A percentile compares a stretch with the other conserved stretches of the same genome.
These are phyloP conservation scores for Boletus insuetus DNA, from an alignment of 768 basidiomycete genomes.

Conservation along the genomic window DNA sequence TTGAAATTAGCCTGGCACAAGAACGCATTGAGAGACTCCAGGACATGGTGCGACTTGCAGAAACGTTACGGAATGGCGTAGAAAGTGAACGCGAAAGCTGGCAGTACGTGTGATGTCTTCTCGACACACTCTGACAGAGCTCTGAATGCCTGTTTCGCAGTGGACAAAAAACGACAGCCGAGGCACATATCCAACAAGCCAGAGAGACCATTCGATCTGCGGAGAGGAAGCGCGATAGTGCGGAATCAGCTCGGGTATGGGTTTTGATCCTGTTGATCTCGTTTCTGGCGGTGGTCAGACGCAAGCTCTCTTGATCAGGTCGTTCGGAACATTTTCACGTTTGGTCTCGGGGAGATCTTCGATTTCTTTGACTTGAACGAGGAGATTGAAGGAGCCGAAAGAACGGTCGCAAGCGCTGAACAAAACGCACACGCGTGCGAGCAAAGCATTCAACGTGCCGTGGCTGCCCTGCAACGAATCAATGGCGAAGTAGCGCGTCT, in stretches of 20 bases:
- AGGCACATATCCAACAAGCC: conserved; percentile 10
- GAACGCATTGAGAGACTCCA: background rate
- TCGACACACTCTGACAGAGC: background rate
- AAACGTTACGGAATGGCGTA: background rate
- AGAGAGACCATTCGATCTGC: conserved; percentile 11
- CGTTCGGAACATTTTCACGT: conserved; percentile 12
- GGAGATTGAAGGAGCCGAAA: conserved; percentile 7
- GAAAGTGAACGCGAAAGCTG: conserved; percentile 5
- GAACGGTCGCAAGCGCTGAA: conserved; percentile 6
- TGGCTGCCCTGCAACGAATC: conserved; percentile 2
- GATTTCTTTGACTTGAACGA: conserved; percentile 17
- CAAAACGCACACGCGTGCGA: background rate
- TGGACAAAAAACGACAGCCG: background rate
- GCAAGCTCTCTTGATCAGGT: background rate
- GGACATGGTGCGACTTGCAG: background rate
- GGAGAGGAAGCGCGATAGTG: conserved; percentile 9
- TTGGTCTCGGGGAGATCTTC: conserved; percentile 15
- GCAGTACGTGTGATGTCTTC: background rate
- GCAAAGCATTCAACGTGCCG: conserved; percentile 9
- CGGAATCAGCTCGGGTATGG: conserved; percentile 15
- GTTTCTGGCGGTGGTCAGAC: background rate
- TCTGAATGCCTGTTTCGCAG: background rate
- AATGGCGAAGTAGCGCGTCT: conserved; percentile 1
- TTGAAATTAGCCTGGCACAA: background rate
- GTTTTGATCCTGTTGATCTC: background rate